These are phyloP conservation scores for Nematodospora anomalae DNA, from an alignment of 1,139 yeast genomes.

Conservation along the genomic window DNA sequence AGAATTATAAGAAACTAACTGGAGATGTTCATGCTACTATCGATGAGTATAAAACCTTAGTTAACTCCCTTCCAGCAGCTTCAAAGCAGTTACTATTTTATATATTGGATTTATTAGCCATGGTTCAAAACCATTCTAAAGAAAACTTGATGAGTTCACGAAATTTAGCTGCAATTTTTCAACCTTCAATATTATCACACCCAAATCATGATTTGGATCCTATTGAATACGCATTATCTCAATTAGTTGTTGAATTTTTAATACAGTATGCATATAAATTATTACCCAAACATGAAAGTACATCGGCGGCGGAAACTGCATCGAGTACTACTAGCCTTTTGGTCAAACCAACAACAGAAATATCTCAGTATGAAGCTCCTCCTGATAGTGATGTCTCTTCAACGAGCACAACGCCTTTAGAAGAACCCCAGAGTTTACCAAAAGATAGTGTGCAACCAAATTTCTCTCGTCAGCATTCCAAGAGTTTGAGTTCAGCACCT, in stretches of 20 bases:
- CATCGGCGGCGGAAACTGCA: constrained; percentile 8
- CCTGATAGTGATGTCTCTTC: constrained; percentile 17
- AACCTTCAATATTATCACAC: constrained; percentile 89
- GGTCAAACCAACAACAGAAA: constrained; percentile 3
- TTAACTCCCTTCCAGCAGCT: constrained; percentile 63
- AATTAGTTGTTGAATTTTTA: constrained; percentile 83
- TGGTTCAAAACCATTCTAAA: constrained; percentile 77
- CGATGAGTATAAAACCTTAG: constrained; percentile 66
- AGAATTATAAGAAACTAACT: constrained; percentile 43
- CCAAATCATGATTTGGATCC: constrained; percentile 93
- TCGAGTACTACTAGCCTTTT: constrained; percentile 5
- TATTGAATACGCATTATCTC: constrained; percentile 83
- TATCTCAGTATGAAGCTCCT: constrained; percentile 1
- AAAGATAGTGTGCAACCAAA: constrained; percentile 4
- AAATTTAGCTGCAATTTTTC: constrained; percentile 93
- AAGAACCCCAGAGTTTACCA: constrained; percentile 4
- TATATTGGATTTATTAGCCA: constrained; percentile 79
- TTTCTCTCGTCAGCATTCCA: constrained; percentile 9
- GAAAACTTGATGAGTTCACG: constrained; percentile 89
- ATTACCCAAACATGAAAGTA: constrained; percentile 46
- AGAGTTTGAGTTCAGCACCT: constrained; percentile 9
- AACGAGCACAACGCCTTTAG: constrained; percentile 21
- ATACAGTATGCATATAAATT: constrained; percentile 82
- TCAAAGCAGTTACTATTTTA: constrained; percentile 86
- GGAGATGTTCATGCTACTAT: constrained; percentile 71